These are phyloP conservation scores for Antarctomyces pellizariae DNA, from an alignment of 495 filamentous ascomycete species.

Conservation along the genomic window DNA sequence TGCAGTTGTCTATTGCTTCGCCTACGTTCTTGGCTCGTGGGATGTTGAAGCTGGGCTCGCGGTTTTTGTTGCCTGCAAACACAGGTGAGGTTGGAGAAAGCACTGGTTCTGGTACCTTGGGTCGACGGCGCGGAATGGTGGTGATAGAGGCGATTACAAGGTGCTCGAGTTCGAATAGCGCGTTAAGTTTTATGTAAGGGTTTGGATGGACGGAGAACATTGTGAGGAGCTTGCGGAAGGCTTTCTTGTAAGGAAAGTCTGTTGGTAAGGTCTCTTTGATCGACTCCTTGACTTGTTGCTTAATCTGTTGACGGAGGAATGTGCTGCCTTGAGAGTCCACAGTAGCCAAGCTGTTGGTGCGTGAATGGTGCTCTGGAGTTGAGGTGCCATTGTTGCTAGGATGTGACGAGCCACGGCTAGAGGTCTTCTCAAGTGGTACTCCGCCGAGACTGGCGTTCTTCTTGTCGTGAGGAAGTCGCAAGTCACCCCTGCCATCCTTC, in stretches of 20 bases:
- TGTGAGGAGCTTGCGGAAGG: constrained; percentile 56
- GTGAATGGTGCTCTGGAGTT: too few relatives aligned
- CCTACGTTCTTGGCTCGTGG: constrained; percentile 25
- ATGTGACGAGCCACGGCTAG: too few relatives aligned
- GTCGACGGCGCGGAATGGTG: constrained; percentile 14
- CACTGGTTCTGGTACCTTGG: constrained; percentile 9
- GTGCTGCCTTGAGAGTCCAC: too few relatives aligned
- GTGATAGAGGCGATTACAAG: constrained; percentile 58
- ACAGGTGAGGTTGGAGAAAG: constrained; percentile 15
- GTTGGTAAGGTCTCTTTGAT: constrained; percentile 16
- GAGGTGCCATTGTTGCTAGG: too few relatives aligned
- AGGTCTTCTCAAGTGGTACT: too few relatives aligned
- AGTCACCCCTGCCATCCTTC: constrained; percentile 13
- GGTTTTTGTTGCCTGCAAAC: constrained; percentile 9
- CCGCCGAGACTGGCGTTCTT: too few relatives aligned
- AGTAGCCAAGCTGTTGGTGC: too few relatives aligned
- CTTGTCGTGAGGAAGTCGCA: constrained; percentile 6
- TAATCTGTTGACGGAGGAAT: too few relatives aligned
- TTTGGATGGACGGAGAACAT: constrained; percentile 84
- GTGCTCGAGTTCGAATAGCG: constrained; percentile 60
- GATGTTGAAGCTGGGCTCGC: constrained; percentile 4
- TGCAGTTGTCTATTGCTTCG: constrained; percentile 42
- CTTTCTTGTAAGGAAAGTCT: constrained; percentile 46
- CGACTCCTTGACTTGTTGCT: too few relatives aligned
- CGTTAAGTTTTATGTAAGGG: constrained; percentile 65